These are phyloP conservation scores for Bromus sterilis DNA, from an alignment of 176 grass and related monocot species.

Conservation along the genomic window DNA sequence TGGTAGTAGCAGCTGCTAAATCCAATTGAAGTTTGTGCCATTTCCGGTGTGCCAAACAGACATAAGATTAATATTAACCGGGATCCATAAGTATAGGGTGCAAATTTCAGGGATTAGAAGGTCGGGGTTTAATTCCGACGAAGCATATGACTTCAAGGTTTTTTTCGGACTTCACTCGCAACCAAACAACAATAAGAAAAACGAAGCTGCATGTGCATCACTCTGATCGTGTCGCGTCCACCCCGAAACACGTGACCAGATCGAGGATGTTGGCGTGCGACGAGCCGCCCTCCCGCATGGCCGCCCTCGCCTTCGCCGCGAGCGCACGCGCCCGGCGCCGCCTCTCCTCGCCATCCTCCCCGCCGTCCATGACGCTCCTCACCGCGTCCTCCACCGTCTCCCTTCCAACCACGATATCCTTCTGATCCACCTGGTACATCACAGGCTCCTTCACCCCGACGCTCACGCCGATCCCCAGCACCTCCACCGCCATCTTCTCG, in stretches of 20 bases:
- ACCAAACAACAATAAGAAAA: no score
- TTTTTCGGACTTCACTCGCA: no score
- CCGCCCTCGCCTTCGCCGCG: neutral
- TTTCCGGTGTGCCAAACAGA: no score
- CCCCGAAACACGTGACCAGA: neutral
- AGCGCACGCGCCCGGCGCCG: neutral
- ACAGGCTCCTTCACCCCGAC: slow-evolving; percentile 24
- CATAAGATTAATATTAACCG: no score
- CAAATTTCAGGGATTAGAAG: no score
- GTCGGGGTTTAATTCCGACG: no score
- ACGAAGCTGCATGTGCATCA: no score
- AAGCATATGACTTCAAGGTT: no score
- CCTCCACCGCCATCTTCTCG: slow-evolving; percentile 54
- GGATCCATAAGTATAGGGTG: no score
- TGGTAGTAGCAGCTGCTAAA: no score
- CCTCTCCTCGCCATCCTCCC: slow-evolving; percentile 30
- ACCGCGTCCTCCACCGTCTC: slow-evolving; percentile 4
- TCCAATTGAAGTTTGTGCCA: no score
- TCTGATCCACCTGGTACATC: neutral
- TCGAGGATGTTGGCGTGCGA: neutral
- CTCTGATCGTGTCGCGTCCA: neutral
- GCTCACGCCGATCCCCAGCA: slow-evolving; percentile 45
- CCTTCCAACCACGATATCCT: slow-evolving; percentile 25
- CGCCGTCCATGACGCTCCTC: slow-evolving; percentile 29
- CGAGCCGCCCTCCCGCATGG: neutral